Evolutionary conservation across 345 rosid genomes (phyloP), one percentile per base, ranked within the genome.

Genomic region (Excoecaria agallocha): DNA sequence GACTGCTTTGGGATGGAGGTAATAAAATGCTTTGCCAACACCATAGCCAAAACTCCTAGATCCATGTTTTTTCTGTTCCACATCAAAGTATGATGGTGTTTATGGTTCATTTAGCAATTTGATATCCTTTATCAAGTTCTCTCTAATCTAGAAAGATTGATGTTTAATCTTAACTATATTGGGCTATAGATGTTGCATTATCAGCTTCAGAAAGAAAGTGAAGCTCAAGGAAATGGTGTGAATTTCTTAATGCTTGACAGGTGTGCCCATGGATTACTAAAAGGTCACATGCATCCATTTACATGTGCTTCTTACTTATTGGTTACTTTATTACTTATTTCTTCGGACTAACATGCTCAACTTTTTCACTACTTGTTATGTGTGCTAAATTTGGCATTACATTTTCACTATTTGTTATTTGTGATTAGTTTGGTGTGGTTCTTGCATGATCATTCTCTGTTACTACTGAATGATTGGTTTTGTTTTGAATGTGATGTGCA

Each of bases 161-260:
- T 61, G 54, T 19, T 55, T 11, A 25, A 2, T 4, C 46, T 38
- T 30, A 30, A 19, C 22, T 45, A 69, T 72, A 11, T n/a, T 70
- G 51, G 58, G 60, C 73, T 76, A 74, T 75, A 93, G 97, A 93
- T 91, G 41, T 76, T 90, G 80, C 85, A 78, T 80, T 74, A 73
- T 82, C 87, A 78, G 73, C 70, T 93, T 56, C 85, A 74, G 73
- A 79, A 74, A 68, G 87, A 79, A 78, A 84, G 54, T 54, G 86
- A 84, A 74, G 75, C 85, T 4, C 86, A 78, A 66, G 91, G 89
- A 41, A 74, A 48, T 66, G 73, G 79, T 69, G 85, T 80, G 69
- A 86, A 78, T 76, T 75, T 85, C 71, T 84, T 93, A 70, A 81
- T 91, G 89, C 89, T 93, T 74, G 97, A 93, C 84, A 88, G 94